Base-by-base conservation (phyloP, 148 eudicot species). In the Fagopyrum tataricum region DNA sequence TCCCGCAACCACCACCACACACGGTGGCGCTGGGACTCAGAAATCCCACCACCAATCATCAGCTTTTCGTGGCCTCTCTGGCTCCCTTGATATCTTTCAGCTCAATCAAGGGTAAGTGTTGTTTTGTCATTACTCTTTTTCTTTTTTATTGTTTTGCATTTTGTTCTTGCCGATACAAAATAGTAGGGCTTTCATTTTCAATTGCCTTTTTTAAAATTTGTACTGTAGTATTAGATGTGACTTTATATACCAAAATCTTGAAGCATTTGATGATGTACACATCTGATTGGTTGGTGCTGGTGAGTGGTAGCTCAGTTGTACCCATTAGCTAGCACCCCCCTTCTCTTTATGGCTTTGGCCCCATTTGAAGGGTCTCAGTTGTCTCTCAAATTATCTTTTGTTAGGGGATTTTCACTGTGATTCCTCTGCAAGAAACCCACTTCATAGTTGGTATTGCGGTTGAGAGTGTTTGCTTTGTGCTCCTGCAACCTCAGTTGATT, bases 61-160 rank as follows among this genome's bases (percentile, higher is more conserved):
- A 14, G 71, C 70, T 3, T 66, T 61, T 53, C 62, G 37, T 42
- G 23, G 40, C 81, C 58, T 83, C 37, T 79, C 89, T 0, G 84
- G 85, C 70, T 80, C 92, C 67, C 75, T 89, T 78, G 95, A 93
- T 81, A 76, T 77, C 68, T 88, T 84, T 55, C 91, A 81, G 78
- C 83, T 78, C 48, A 77, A 84, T 72, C 85, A 78, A 68, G 85
- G 97, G 98, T 93, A 86, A 61, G 56, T 14, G 0, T 24, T 31
- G 14, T 11, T 11, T 13, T 31, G 18, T 31, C 17, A 1, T 4
- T 21, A 6, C 3, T 5, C 20, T 24, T 59, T 8, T 9, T 23
- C 23, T 58, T 4, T 58, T 1, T 5, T 55, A 18, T 18, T 18
- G 26, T 2, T 59, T 24, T 59, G 59, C 59, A 53, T 0, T 59